Evolutionary conservation across 31 red algal species (phyloP).

Genomic region (Odonthalia washingtoniensis): DNA sequence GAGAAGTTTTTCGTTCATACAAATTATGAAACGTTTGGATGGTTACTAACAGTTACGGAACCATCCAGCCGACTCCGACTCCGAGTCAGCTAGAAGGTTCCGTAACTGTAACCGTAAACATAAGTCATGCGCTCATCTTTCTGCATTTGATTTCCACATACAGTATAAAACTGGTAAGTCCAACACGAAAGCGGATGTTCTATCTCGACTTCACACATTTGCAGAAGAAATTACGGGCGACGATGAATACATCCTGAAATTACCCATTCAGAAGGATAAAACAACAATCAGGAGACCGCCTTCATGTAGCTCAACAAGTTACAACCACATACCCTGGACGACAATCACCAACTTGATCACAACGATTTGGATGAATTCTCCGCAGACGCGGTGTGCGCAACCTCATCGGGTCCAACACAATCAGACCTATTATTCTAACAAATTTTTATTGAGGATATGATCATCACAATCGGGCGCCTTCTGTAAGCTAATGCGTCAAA

Average conservation of each 20-base stretch:
- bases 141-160: no score
- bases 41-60: constrained; percentile 21
- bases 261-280: no score
- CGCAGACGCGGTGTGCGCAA: no score
- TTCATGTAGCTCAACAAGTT: not conserved
- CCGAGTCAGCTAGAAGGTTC: no score
- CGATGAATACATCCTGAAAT: not conserved
- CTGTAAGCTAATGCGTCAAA: not conserved
- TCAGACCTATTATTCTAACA: no score
- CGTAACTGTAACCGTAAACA: no score
- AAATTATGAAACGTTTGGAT: constrained; percentile 4
- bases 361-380: no score
- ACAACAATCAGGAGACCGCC: not conserved
- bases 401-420: no score
- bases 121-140: no score
- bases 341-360: no score
- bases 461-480: not conserved
- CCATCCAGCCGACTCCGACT: not conserved
- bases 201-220: not conserved
- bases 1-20: no score
- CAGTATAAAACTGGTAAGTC: no score
- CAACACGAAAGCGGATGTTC: not conserved
- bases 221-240: not conserved
- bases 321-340: not conserved
- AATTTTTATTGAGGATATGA: not conserved